Evolutionary conservation across 2,329 filamentous ascomycete genomes (phyloP).

Genomic region (Calonectria honghensis): DNA sequence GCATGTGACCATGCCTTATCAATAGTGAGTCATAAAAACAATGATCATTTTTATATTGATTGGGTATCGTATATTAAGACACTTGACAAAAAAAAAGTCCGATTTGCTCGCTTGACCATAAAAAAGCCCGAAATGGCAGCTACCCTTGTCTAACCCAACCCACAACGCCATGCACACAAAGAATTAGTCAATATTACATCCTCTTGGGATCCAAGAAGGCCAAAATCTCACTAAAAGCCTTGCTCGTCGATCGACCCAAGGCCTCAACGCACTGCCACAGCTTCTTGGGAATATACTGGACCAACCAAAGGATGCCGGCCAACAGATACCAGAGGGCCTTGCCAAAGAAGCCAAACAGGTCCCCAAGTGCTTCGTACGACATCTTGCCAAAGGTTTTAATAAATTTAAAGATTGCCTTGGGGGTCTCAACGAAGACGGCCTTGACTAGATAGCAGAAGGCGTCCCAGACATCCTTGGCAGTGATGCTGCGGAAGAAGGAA

Average conservation of each 20-base stretch:
- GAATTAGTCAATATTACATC: slow-evolving; percentile 36
- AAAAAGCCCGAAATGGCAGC: not conserved
- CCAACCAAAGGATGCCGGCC: slow-evolving; percentile 53
- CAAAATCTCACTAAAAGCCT: slow-evolving; percentile 60
- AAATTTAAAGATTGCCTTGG: slow-evolving; percentile 53
- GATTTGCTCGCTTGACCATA: not conserved
- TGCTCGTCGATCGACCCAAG: slow-evolving; percentile 56
- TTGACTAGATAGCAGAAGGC: slow-evolving; percentile 60
- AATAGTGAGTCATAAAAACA: not conserved
- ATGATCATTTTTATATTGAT: not conserved
- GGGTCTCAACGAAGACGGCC: slow-evolving; percentile 53
- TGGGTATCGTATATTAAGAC: not conserved
- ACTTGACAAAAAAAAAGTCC: not conserved
- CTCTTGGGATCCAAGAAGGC: slow-evolving; percentile 63
- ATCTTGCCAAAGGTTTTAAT: slow-evolving; percentile 43
- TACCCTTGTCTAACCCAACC: not conserved
- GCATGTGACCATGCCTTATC: not conserved
- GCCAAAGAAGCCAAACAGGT: slow-evolving; percentile 58
- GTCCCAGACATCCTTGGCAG: slow-evolving; percentile 63
- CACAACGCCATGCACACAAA: not conserved
- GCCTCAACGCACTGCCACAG: slow-evolving; percentile 58
- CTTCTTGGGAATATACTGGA: slow-evolving; percentile 59
- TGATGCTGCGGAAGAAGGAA: slow-evolving; percentile 60
- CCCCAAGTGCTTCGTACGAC: slow-evolving; percentile 54
- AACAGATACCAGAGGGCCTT: slow-evolving; percentile 53